Evolutionary conservation across 1,284 basidiomycete genomes (phyloP).

Genomic region (Trichosporon sp.): DNA sequence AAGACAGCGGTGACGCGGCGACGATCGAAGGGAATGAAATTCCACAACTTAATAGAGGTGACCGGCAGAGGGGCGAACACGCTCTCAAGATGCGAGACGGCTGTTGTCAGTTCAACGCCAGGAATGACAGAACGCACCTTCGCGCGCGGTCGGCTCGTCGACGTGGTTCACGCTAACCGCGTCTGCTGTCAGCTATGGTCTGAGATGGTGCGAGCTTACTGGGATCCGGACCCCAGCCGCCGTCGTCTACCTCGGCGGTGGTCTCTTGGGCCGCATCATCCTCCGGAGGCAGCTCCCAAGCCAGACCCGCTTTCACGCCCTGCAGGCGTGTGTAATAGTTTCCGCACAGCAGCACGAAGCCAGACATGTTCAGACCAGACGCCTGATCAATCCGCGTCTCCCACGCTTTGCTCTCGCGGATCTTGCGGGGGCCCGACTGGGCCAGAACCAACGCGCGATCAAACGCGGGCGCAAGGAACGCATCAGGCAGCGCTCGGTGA

Average conservation of each 20-base stretch:
- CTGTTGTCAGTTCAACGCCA: neutral
- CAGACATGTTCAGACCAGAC: slow-evolving; percentile 24
- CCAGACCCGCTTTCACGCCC: neutral
- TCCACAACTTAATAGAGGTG: slow-evolving; percentile 7
- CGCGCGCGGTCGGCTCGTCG: neutral
- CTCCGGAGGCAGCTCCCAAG: slow-evolving; percentile 3
- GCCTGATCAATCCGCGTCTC: slow-evolving; percentile 27
- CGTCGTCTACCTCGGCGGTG: slow-evolving; percentile 3
- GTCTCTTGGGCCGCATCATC: neutral
- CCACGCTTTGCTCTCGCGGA: slow-evolving; percentile 24
- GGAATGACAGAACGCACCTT: neutral
- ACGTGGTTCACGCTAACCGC: neutral
- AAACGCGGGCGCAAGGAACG: slow-evolving; percentile 12
- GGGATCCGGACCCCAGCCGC: slow-evolving; percentile 22
- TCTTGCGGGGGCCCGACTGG: slow-evolving; percentile 14
- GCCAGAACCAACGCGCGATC: slow-evolving; percentile 25
- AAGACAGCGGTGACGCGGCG: slow-evolving; percentile 24
- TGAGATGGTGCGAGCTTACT: neutral
- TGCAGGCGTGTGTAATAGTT: slow-evolving; percentile 16
- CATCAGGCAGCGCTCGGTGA: slow-evolving; percentile 30
- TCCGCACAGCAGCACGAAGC: slow-evolving; percentile 29
- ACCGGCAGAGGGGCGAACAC: neutral
- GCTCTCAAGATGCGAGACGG: neutral
- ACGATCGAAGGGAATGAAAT: slow-evolving; percentile 31
- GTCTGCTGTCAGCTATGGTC: neutral